These are phyloP conservation scores for Aspergillus piperis DNA, from an alignment of 2,329 filamentous ascomycete genomes.

Conservation along the genomic window DNA sequence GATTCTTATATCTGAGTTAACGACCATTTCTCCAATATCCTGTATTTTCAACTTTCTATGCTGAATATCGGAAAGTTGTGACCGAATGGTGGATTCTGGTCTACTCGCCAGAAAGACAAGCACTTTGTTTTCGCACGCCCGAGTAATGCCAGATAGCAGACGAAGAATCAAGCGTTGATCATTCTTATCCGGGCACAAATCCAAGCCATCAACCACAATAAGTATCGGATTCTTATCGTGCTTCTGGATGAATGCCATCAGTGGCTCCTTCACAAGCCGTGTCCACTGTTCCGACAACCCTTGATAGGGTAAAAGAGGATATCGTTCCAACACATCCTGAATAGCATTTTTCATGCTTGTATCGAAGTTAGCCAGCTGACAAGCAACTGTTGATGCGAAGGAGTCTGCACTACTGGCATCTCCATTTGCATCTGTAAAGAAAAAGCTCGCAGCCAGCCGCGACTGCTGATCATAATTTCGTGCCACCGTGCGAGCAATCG, in stretches of 20 bases:
- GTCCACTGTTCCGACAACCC: neutral
- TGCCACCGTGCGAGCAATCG: neutral
- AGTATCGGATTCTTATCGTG: neutral
- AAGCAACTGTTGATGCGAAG: neutral
- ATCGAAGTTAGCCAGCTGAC: neutral
- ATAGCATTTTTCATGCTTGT: neutral
- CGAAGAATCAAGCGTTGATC: neutral
- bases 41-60: neutral
- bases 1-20: neutral
- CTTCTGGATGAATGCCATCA: neutral
- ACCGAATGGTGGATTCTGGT: neutral
- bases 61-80: neutral
- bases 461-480: neutral
- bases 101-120: neutral
- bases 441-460: neutral
- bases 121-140: neutral
- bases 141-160: neutral
- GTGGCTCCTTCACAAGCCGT: neutral
- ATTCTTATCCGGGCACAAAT: neutral
- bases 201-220: neutral
- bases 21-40: neutral
- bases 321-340: neutral
- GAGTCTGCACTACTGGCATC: too few relatives aligned
- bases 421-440: neutral
- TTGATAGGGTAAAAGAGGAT: neutral